Evolutionary conservation across 2,329 filamentous ascomycete genomes (phyloP).

Genomic region (Cyclaneusma minus): DNA sequence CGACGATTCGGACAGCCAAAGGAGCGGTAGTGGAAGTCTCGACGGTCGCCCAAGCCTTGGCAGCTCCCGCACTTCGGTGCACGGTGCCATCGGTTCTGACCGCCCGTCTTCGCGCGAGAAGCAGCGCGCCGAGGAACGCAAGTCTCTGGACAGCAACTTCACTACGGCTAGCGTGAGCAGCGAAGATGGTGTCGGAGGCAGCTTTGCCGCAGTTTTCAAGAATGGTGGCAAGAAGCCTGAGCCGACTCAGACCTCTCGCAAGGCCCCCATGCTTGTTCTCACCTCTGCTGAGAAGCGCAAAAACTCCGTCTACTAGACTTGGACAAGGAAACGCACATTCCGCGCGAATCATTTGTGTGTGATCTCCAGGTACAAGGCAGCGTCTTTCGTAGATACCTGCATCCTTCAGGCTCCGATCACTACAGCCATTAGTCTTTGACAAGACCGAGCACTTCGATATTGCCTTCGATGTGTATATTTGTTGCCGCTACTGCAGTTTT

Average conservation of each 20-base stretch:
- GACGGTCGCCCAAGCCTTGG: slow-evolving; percentile 53
- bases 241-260: slow-evolving; percentile 49
- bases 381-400: neutral
- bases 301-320: slow-evolving; percentile 41
- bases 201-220: slow-evolving; percentile 53
- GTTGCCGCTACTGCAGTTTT: slow-evolving; percentile 14
- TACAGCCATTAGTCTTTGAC: slow-evolving; percentile 15
- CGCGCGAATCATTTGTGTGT: too few relatives aligned
- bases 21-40: slow-evolving; percentile 65
- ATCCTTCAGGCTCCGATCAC: neutral
- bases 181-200: slow-evolving; percentile 39
- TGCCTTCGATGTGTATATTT: slow-evolving; percentile 22
- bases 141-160: slow-evolving; percentile 31
- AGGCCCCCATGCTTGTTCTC: slow-evolving; percentile 73
- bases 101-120: slow-evolving; percentile 59
- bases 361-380: neutral
- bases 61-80: slow-evolving; percentile 63
- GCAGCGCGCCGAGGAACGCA: slow-evolving; percentile 37
- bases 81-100: slow-evolving; percentile 77
- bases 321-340: neutral
- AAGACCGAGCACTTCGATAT: slow-evolving; percentile 20
- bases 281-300: slow-evolving; percentile 86
- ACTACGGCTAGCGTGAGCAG: slow-evolving; percentile 51
- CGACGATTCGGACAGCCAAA: slow-evolving; percentile 54
- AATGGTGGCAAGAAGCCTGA: slow-evolving; percentile 40